Evolutionary conservation across 1,139 yeast species (phyloP), one percentile per base, ranked within the genome.

Genomic region (Taphrina pruni): DNA sequence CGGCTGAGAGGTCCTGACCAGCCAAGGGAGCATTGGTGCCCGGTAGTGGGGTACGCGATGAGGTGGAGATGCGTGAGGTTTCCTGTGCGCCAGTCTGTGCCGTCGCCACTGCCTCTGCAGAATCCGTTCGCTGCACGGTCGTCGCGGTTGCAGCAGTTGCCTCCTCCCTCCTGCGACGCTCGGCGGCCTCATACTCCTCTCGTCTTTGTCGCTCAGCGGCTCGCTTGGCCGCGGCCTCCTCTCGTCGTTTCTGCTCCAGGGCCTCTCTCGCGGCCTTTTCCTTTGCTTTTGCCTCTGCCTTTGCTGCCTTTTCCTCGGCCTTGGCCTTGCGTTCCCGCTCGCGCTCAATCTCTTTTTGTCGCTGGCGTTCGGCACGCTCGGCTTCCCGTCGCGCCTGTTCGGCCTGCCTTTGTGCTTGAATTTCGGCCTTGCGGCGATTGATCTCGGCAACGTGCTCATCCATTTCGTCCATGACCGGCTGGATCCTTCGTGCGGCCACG

Each of bases 371-470:
- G 5, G 56, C 61, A 38, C 52, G 55, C 39, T 64, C 67, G 26
- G 67, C 67, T 41, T 56, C 67, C 8, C 52, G 51, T 38, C 67
- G 54, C 35, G 60, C 67, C 36, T 45, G 43, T 48, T 64, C 67
- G 7, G 67, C 67, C 46, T 54, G 55, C 46, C 21, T 46, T 38
- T 46, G 60, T 6, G 67, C 67, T 20, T 64, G 51, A 43, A 64
- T 54, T 20, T 64, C 67, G n/a, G 67, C 67, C 36, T 64, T 64
- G 35, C 67, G 67, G 11, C 60, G 60, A 39, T 64, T 64, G 26
- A 64, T 64, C 36, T 56, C 67, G 9, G 67, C 67, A 26, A 64
- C 67, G 17, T 48, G 67, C 55, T 64, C 67, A 32, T 65, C 69
- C 58, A 65, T 65, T 41, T 65, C 69, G 14, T 57, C 64, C 26